Evolutionary conservation across 495 filamentous ascomycete species (phyloP).

Genomic region (Penicillium paxilli): DNA sequence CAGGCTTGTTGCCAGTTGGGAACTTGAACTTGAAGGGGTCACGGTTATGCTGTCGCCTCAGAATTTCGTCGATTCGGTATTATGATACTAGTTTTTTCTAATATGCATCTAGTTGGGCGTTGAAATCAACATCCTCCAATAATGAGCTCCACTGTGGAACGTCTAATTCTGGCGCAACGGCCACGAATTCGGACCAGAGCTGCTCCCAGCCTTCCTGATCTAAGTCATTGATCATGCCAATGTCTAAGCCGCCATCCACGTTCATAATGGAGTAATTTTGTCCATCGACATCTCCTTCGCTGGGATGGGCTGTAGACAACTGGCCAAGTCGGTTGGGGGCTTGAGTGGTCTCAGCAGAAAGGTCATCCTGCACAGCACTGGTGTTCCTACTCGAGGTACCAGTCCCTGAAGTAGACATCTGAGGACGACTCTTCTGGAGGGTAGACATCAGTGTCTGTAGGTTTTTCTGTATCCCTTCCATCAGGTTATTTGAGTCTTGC

Average conservation of each 20-base stretch:
- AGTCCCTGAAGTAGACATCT: not conserved
- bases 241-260: not conserved
- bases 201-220: constrained; percentile 24
- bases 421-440: constrained; percentile 16
- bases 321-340: not conserved
- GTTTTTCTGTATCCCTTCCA: constrained; percentile 26
- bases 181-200: constrained; percentile 27
- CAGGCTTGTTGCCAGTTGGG: no score
- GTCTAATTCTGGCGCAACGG: constrained; percentile 25
- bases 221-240: constrained; percentile 9
- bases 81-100: no score
- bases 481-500: constrained; percentile 20
- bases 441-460: constrained; percentile 28
- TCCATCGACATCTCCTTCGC: not conserved
- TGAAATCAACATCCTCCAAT: constrained; percentile 22
- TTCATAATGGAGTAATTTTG: constrained; percentile 1
- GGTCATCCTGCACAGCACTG: not conserved
- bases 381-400: not conserved
- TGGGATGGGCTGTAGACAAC: not conserved
- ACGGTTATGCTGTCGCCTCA: no score
- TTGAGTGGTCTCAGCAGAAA: not conserved
- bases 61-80: no score
- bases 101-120: constrained; percentile 7
- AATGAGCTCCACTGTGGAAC: constrained; percentile 28
- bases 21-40: no score